These are phyloP conservation scores for Talaromyces sp. DNA, from an alignment of 2,329 filamentous ascomycete genomes.

Conservation along the genomic window DNA sequence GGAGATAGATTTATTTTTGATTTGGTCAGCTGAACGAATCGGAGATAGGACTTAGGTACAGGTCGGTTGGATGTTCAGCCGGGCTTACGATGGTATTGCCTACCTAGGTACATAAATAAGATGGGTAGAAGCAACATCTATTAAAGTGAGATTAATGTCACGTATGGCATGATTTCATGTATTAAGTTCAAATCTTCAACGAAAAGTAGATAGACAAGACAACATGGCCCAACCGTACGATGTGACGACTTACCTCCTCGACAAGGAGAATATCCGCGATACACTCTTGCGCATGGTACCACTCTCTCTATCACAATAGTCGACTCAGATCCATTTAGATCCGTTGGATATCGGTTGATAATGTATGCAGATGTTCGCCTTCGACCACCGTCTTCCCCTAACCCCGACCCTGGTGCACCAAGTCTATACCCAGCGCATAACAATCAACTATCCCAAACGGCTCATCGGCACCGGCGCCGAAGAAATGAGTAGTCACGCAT, in stretches of 20 bases:
- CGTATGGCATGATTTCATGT: too few species aligned
- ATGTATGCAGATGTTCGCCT: not conserved
- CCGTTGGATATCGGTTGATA: too few species aligned
- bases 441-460: not conserved
- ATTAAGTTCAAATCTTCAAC: too few species aligned
- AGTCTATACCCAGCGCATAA: not conserved
- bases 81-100: too few species aligned
- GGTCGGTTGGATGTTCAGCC: not conserved
- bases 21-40: not conserved
- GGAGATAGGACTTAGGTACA: not conserved
- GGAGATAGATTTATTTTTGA: not conserved
- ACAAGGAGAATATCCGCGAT: not conserved
- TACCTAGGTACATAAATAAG: too few species aligned
- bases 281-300: not conserved
- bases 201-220: not conserved
- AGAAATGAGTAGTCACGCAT: not conserved
- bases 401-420: not conserved
- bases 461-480: not conserved
- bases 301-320: too few species aligned
- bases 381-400: not conserved
- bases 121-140: too few species aligned
- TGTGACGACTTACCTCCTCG: not conserved
- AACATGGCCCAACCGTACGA: not conserved
- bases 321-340: too few species aligned
- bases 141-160: too few species aligned